These are phyloP conservation scores for Effrenium voratum DNA, from an alignment of 73 alveolate species.

Conservation along the genomic window DNA sequence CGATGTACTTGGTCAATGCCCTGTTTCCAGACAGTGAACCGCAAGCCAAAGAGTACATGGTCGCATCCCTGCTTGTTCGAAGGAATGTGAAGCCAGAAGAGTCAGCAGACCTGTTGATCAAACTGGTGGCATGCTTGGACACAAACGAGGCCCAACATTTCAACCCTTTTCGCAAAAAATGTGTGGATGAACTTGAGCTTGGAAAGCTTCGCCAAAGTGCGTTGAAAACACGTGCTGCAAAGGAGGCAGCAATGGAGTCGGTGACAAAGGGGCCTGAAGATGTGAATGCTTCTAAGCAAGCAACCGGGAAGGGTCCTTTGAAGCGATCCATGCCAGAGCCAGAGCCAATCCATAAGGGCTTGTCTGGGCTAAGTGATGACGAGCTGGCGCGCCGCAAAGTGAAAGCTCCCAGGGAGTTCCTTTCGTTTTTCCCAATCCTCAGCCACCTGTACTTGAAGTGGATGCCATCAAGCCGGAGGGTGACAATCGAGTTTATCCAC, in stretches of 20 bases:
- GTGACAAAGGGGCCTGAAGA: no score
- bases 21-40: neutral
- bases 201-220: no score
- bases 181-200: neutral
- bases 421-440: neutral
- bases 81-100: neutral
- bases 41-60: neutral
- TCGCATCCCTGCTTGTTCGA: neutral
- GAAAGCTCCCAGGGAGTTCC: neutral
- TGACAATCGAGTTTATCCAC: no score
- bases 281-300: neutral
- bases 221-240: no score
- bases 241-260: neutral
- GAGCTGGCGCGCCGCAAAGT: neutral
- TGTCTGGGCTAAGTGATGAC: neutral
- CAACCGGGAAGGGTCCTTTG: neutral
- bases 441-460: neutral
- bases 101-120: neutral
- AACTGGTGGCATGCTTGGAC: neutral
- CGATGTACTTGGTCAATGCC: neutral
- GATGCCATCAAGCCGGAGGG: no score
- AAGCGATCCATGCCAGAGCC: neutral
- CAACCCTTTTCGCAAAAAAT: neutral
- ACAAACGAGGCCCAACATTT: conserved; percentile 51
- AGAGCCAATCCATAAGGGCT: neutral